These are phyloP conservation scores for Peterozyma xylosa DNA, from an alignment of 805 yeast species.

Conservation along the genomic window DNA sequence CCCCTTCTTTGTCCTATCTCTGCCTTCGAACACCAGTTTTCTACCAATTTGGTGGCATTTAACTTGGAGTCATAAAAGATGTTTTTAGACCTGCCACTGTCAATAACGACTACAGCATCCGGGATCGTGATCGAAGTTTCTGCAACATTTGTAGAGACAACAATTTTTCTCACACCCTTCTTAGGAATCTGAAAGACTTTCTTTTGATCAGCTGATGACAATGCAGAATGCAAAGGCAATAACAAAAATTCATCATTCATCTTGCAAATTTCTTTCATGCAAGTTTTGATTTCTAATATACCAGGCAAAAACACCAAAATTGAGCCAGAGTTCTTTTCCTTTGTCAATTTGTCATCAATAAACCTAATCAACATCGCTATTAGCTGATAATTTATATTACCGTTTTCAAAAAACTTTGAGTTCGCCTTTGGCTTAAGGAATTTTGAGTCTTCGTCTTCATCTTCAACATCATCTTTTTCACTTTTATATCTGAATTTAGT, in stretches of 20 bases:
- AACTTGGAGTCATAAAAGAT: conserved; percentile 61
- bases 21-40: conserved; percentile 84
- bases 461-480: conserved; percentile 10
- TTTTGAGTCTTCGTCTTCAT: conserved; percentile 24
- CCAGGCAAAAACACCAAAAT: conserved; percentile 87
- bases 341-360: conserved; percentile 41
- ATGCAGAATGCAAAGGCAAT: conserved; percentile 84
- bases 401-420: conserved; percentile 55
- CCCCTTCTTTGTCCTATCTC: conserved; percentile 90
- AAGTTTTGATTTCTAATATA: conserved; percentile 72
- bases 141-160: conserved; percentile 89
- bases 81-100: conserved; percentile 78
- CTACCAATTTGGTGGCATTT: conserved; percentile 66
- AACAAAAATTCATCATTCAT: conserved; percentile 25
- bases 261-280: conserved; percentile 34
- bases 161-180: conserved; percentile 58
- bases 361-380: conserved; percentile 46
- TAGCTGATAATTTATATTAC: conserved; percentile 70
- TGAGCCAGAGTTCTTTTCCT: conserved; percentile 50
- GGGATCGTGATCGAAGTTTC: conserved; percentile 96
- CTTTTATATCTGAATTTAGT: background rate
- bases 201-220: conserved; percentile 76
- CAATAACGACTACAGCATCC: conserved; percentile 89
- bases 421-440: conserved; percentile 51
- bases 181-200: conserved; percentile 58